A percentile compares a stretch with the other conserved stretches of the same genome.
These are phyloP conservation scores for Pseudomassariella vexata DNA, from an alignment of 2,329 filamentous ascomycete species.

Conservation along the genomic window DNA sequence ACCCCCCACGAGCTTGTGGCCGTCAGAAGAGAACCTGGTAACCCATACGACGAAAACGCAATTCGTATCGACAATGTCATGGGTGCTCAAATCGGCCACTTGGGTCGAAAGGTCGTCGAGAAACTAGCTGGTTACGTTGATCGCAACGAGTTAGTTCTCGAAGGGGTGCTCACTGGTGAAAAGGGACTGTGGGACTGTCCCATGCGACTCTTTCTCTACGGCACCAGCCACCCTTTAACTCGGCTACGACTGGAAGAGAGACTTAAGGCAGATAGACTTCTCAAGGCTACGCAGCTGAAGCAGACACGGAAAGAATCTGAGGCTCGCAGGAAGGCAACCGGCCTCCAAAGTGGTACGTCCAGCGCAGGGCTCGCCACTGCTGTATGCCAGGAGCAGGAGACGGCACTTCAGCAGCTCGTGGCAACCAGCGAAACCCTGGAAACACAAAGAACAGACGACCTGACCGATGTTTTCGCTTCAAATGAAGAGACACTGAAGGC, in stretches of 20 bases:
- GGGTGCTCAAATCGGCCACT: constrained; percentile 70
- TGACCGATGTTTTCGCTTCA: constrained; percentile 64
- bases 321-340: constrained; percentile 38
- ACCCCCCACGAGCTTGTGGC: constrained; percentile 53
- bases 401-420: constrained; percentile 59
- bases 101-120: constrained; percentile 60
- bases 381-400: constrained; percentile 25
- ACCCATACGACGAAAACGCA: constrained; percentile 67
- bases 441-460: constrained; percentile 53
- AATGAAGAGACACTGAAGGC: constrained; percentile 64
- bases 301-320: constrained; percentile 49
- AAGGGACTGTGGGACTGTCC: constrained; percentile 69
- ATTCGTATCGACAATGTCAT: constrained; percentile 75
- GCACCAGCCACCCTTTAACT: constrained; percentile 50
- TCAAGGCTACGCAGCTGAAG: constrained; percentile 52
- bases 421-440: constrained; percentile 62
- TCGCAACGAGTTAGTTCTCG: constrained; percentile 52
- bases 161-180: constrained; percentile 62
- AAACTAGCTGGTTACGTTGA: constrained; percentile 73
- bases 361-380: constrained; percentile 28
- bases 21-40: constrained; percentile 54
- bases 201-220: constrained; percentile 62
- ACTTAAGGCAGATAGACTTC: constrained; percentile 60
- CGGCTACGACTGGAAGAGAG: constrained; percentile 50
- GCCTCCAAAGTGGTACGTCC: constrained; percentile 30